These are phyloP conservation scores for Lineolata rhizophorae DNA, from an alignment of 495 filamentous ascomycete genomes.

Conservation along the genomic window DNA sequence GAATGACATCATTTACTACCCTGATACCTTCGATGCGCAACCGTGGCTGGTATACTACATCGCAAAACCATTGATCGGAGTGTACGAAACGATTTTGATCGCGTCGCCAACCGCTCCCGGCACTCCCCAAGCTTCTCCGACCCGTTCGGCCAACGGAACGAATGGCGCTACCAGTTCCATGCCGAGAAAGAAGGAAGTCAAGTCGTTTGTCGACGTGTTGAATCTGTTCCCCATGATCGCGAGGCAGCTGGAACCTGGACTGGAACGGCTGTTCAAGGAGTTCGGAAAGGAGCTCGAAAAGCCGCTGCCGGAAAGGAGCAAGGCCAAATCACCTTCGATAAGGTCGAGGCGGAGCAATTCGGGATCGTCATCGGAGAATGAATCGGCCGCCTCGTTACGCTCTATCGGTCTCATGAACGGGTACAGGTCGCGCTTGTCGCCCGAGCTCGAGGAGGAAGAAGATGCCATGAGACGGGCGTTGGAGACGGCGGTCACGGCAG, in stretches of 20 bases:
- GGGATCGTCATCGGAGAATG: not conserved
- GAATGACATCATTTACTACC: slow-evolving; percentile 70
- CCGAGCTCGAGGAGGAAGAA: slow-evolving; percentile 59
- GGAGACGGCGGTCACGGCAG: slow-evolving; percentile 79
- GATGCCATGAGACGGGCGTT: slow-evolving; percentile 64
- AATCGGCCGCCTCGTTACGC: slow-evolving; percentile 16
- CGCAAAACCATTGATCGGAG: slow-evolving; percentile 72
- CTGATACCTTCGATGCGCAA: slow-evolving; percentile 56
- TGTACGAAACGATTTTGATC: slow-evolving; percentile 41
- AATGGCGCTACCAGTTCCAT: slow-evolving; percentile 10
- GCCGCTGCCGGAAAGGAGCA: slow-evolving; percentile 57
- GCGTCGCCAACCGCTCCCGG: slow-evolving; percentile 5
- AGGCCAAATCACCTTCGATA: slow-evolving; percentile 19
- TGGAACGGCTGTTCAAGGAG: slow-evolving; percentile 78
- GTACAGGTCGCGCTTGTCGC: not conserved
- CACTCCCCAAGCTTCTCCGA: no score
- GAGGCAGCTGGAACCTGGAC: slow-evolving; percentile 79
- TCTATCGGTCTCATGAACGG: slow-evolving; percentile 7
- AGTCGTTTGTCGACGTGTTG: slow-evolving; percentile 73
- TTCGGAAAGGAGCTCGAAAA: slow-evolving; percentile 72
- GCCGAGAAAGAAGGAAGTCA: slow-evolving; percentile 70
- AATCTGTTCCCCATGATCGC: slow-evolving; percentile 93
- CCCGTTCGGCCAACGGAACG: slow-evolving; percentile 1
- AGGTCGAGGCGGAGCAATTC: slow-evolving; percentile 60
- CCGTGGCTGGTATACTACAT: slow-evolving; percentile 97